phyloP scores from a whole-genome alignment of 108 stramenopile genomes.

The Pseudonitzschia delicatissima region DNA sequence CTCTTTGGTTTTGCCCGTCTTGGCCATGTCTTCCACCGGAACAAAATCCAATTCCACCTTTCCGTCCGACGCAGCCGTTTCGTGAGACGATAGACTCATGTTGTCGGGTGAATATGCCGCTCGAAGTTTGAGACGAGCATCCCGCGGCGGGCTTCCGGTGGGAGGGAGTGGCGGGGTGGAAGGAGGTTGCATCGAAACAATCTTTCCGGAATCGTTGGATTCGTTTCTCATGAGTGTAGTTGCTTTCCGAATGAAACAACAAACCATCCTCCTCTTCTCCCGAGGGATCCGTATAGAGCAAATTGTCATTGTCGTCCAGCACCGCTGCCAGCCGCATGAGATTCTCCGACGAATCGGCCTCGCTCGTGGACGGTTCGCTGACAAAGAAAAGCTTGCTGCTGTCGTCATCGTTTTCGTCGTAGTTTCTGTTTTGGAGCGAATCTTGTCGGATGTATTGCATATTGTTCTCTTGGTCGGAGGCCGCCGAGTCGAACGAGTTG shows the following conservation, averaged over 20 bases:
- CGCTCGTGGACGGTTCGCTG: conserved; percentile 44
- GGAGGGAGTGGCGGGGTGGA: too few species aligned
- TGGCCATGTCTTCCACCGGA: neutral
- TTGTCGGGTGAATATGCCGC: conserved; percentile 42
- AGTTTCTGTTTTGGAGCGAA: neutral
- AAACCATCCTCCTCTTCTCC: conserved; percentile 5
- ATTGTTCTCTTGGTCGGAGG: conserved; percentile 6
- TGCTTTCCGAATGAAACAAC: too few species aligned
- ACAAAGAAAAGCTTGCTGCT: conserved; percentile 36
- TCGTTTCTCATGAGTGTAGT: too few species aligned
- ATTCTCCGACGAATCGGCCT: conserved; percentile 27
- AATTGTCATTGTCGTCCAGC: conserved; percentile 12
- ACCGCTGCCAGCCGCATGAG: conserved; percentile 16
- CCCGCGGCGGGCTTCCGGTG: neutral
- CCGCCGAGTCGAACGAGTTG: neutral
- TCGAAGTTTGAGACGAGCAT: too few species aligned
- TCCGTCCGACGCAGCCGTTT: conserved; percentile 26
- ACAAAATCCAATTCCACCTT: conserved; percentile 25
- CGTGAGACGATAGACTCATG: conserved; percentile 46
- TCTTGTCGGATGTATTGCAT: conserved; percentile 23
- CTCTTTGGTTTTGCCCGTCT: neutral
- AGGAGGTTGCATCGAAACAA: neutral
- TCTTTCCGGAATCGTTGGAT: conserved; percentile 3
- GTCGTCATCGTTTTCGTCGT: conserved; percentile 14
- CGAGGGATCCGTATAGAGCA: neutral